phyloP scores from a whole-genome alignment of 306 rosid species.

The Prunus mira region DNA sequence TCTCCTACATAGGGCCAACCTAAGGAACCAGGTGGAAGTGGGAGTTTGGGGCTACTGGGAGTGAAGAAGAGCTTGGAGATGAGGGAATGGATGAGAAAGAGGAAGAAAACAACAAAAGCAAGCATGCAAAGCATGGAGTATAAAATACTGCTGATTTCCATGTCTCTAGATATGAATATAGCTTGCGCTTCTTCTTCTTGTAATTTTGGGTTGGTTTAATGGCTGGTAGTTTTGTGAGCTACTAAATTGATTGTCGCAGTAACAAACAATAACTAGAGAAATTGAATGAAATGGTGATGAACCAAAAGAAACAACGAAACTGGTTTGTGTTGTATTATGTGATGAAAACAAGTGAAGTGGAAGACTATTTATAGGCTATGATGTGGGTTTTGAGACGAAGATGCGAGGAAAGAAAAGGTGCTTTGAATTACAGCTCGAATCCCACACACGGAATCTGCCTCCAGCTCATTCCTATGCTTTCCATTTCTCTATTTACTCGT shows the following conservation, averaged over 20 bases:
- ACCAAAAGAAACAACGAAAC: neutral
- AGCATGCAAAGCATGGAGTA: conserved; percentile 12
- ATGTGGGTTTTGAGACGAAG: conserved; percentile 25
- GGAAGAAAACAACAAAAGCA: conserved; percentile 20
- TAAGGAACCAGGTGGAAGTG: conserved; percentile 85
- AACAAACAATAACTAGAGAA: neutral
- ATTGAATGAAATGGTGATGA: neutral
- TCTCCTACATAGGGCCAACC: conserved; percentile 91
- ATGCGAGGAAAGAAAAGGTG: conserved; percentile 1
- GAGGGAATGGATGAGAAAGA: conserved; percentile 29
- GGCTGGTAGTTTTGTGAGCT: too few species aligned
- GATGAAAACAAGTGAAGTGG: conserved; percentile 6
- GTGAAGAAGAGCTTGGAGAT: conserved; percentile 30
- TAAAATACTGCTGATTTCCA: conserved; percentile 29
- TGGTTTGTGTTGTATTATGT: neutral
- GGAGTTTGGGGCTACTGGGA: conserved; percentile 29
- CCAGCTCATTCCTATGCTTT: conserved; percentile 45
- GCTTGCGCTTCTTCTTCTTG: neutral
- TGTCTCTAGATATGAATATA: neutral
- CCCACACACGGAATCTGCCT: conserved; percentile 65
- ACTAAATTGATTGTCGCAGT: too few species aligned
- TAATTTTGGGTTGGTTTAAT: neutral
- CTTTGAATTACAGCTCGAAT: conserved; percentile 57
- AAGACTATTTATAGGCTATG: conserved; percentile 13
- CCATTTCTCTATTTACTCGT: neutral